Percentiles rank a stretch among this genome's conserved stretches.
These are phyloP conservation scores for Daldinia sp. DNA, from an alignment of 2,329 filamentous ascomycete species.

Conservation along the genomic window DNA sequence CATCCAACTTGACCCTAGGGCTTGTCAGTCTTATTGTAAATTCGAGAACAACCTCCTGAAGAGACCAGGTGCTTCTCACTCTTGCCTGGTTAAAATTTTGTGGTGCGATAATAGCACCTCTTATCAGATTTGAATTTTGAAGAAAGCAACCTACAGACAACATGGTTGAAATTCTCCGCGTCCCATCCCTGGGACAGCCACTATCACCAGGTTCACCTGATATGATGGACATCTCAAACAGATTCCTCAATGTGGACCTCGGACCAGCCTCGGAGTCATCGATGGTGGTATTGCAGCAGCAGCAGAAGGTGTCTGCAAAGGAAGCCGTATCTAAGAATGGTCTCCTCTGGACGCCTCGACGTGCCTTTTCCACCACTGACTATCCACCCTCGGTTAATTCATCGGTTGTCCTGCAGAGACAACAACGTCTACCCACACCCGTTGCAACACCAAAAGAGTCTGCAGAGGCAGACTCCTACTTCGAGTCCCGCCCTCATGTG, in stretches of 20 bases:
- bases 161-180: conserved; percentile 51
- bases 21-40: conserved; percentile 30
- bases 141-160: conserved; percentile 23
- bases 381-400: conserved; percentile 44
- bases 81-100: conserved; percentile 20
- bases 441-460: conserved; percentile 41
- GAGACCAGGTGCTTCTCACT: conserved; percentile 22
- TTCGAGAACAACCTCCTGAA: conserved; percentile 22
- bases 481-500: conserved; percentile 31
- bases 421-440: conserved; percentile 42
- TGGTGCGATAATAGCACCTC: conserved; percentile 24
- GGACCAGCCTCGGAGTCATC: conserved; percentile 42
- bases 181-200: conserved; percentile 44
- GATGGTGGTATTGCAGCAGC: conserved; percentile 38
- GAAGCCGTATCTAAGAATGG: conserved; percentile 38
- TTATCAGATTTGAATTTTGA: conserved; percentile 26
- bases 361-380: conserved; percentile 50
- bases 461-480: conserved; percentile 42
- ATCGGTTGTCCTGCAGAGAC: conserved; percentile 32
- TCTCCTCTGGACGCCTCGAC: conserved; percentile 45
- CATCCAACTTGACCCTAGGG: conserved; percentile 24
- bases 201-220: conserved; percentile 43
- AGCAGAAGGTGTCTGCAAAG: conserved; percentile 33
- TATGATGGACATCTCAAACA: conserved; percentile 47
- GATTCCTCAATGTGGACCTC: conserved; percentile 47